Evolutionary conservation across 768 basidiomycete genomes (phyloP), one percentile per base, ranked within the genome.

Genomic region (Roridomyces roridus): DNA sequence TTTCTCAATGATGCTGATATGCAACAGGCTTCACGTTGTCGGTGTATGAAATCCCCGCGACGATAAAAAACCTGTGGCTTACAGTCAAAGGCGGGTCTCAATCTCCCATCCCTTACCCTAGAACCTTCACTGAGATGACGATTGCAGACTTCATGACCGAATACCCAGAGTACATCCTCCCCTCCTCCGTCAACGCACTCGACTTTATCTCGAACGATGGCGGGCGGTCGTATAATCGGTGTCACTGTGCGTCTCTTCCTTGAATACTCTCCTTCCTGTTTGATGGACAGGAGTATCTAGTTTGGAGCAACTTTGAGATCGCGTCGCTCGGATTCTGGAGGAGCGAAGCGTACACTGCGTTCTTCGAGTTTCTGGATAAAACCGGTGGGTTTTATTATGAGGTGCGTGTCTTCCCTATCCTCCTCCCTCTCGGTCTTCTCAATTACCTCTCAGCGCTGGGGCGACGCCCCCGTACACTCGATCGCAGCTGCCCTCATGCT

Each of bases 401-500:
- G 58, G 62, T 59, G 5, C 5, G 58, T 48, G 3, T 10, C 31
- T 9, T 21, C 17, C 11, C 40, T 17, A n/a, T n/a, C 21, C 21
- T 40, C 15, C 6, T 55, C 10, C 9, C 9, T 28, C 36, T 24
- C 26, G 6, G 36, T 9, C 40, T 24, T 4, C 5, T 18, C 18
- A 14, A 14, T 17, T 6, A 17, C n/a, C 44, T 6, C 47, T 25
- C 58, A 89, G 82, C 82, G 89, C 10, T 91, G 89, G 90, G 92
- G 92, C 11, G 93, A 94, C 67, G 93, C 92, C 0, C 92, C 91
- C 0, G 88, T 95, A 0, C 93, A 95, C 66, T 88, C 86, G 31
- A 90, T 94, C 50, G 92, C 85, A 4, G 92, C 87, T 1, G 83
- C 91, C 0, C 72, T 94, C 23, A 89, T 94, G 64, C 80, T 85